These are phyloP conservation scores for Limonium bicolor DNA, from an alignment of 148 eudicot species.

Conservation along the genomic window DNA sequence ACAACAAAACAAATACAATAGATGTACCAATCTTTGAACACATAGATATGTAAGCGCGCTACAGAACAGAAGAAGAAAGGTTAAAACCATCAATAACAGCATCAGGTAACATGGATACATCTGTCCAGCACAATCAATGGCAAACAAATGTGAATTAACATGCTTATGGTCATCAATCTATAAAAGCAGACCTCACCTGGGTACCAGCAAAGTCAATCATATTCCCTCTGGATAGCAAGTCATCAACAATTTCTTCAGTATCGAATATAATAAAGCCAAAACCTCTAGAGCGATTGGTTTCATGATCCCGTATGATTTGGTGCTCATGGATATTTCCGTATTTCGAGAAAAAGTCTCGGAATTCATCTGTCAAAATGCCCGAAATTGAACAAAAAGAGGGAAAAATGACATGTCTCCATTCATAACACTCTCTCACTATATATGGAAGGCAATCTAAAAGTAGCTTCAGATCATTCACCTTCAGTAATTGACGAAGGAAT, in stretches of 20 bases:
- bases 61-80: neutral
- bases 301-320: constrained; percentile 61
- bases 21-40: neutral
- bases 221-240: constrained; percentile 37
- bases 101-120: neutral
- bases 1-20: constrained; percentile 1
- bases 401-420: neutral
- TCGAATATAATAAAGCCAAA: constrained; percentile 69
- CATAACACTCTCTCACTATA: neutral
- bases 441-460: neutral
- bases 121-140: neutral
- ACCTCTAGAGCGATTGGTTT: constrained; percentile 60
- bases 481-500: constrained; percentile 48
- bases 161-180: neutral
- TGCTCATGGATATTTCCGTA: constrained; percentile 50
- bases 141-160: constrained; percentile 4
- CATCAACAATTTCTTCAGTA: constrained; percentile 56
- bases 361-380: constrained; percentile 33
- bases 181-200: constrained; percentile 35
- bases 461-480: constrained; percentile 17
- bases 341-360: constrained; percentile 45
- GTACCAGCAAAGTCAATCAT: constrained; percentile 65
- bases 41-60: neutral
- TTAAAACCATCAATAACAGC: neutral
- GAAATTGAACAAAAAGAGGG: constrained; percentile 4